These are phyloP conservation scores for Lizonia empirigonia DNA, from an alignment of 2,329 filamentous ascomycete genomes.

Conservation along the genomic window DNA sequence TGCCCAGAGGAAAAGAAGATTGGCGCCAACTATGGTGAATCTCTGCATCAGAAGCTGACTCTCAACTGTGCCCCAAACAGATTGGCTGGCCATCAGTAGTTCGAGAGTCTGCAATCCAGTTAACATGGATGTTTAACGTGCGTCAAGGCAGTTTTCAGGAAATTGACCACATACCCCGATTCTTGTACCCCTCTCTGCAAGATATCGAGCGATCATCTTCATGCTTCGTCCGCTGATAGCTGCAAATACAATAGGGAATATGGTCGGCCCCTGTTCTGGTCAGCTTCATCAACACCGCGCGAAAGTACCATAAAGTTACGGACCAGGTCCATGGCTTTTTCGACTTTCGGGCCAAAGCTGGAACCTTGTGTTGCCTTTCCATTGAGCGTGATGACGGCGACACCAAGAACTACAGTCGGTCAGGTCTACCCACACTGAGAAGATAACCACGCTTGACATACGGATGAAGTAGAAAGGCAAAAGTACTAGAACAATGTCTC, in stretches of 20 bases:
- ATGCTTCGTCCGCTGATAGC: constrained; percentile 44
- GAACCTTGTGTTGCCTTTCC: constrained; percentile 31
- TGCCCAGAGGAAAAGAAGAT: constrained; percentile 44
- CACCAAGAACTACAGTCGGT: constrained; percentile 31
- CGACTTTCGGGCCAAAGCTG: constrained; percentile 35
- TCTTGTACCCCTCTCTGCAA: constrained; percentile 40
- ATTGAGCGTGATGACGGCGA: constrained; percentile 32
- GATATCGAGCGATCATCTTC: constrained; percentile 45
- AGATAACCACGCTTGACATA: too few relatives aligned
- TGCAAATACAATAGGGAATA: constrained; percentile 47
- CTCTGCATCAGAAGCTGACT: constrained; percentile 40
- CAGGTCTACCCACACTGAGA: too few relatives aligned
- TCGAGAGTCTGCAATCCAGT: constrained; percentile 39
- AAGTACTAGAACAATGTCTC: constrained; percentile 37
- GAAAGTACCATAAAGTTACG: not conserved
- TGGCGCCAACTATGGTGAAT: constrained; percentile 38
- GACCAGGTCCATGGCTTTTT: constrained; percentile 35
- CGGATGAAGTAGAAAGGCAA: constrained; percentile 45
- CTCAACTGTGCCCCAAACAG: constrained; percentile 46
- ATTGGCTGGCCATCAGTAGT: constrained; percentile 45
- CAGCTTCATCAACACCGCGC: not conserved
- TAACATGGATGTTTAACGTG: too few relatives aligned
- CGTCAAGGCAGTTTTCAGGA: not conserved
- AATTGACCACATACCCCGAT: constrained; percentile 32
- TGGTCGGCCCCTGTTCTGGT: constrained; percentile 36